Percentiles rank a stretch among this genome's conserved stretches.
Conservation (phyloP, 2,329 filamentous ascomycete genomes). For the Penicillium sp. region DNA sequence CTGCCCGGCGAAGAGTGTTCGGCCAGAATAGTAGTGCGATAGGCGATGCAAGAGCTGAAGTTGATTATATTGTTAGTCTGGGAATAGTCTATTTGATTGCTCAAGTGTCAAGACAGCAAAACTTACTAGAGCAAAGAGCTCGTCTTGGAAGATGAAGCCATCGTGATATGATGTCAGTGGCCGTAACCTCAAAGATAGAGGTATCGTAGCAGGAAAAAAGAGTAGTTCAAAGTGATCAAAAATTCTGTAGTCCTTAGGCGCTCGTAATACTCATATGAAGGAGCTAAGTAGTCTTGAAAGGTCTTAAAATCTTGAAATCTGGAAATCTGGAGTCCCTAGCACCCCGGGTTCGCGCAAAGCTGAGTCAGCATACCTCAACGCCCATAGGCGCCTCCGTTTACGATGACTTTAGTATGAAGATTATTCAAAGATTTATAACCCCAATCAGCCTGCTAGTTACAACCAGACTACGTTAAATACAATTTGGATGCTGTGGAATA, state of each 20-base stretch:
- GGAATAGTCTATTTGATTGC: too few relatives aligned
- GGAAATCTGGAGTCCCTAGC: neutral
- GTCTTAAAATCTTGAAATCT: neutral
- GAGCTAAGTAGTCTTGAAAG: neutral
- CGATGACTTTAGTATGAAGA: too few relatives aligned
- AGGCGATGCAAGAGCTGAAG: constrained; percentile 82
- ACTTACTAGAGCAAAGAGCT: constrained; percentile 73
- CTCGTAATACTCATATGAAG: neutral
- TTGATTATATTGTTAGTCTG: constrained; percentile 4
- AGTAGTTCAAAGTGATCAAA: neutral
- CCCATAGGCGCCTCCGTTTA: too few relatives aligned
- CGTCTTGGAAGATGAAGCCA: constrained; percentile 70
- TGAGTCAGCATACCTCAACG: neutral
- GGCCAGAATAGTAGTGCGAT: constrained; percentile 86
- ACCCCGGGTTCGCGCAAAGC: neutral
- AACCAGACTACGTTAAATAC: too few relatives aligned
- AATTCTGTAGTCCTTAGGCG: neutral
- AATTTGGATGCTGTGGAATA: too few relatives aligned
- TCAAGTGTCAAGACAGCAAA: neutral
- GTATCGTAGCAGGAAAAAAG: neutral
- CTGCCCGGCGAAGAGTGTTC: constrained; percentile 88
- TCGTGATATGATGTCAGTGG: constrained; percentile 33
- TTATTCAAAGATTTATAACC: too few relatives aligned
- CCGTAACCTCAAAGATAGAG: neutral
- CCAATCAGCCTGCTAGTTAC: too few relatives aligned